A percentile compares a stretch with the other conserved stretches of the same genome.
phyloP scores from a whole-genome alignment of 768 basidiomycete genomes.

The Boletellus ananas region DNA sequence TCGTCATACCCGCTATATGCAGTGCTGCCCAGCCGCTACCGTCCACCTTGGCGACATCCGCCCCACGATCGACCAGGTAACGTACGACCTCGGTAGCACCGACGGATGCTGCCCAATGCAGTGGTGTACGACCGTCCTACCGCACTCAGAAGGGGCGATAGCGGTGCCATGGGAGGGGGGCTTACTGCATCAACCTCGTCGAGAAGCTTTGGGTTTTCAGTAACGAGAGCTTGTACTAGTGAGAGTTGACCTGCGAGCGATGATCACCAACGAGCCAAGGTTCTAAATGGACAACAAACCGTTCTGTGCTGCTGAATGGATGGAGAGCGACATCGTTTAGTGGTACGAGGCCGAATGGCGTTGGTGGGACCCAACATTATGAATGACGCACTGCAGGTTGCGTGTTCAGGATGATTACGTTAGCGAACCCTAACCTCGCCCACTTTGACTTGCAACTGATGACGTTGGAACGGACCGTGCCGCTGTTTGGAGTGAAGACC shows the following conservation, averaged over 20 bases:
- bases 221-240: constrained; percentile 61
- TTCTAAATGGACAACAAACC: constrained; percentile 32
- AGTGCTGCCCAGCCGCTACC: constrained; percentile 72
- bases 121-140: constrained; percentile 74
- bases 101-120: constrained; percentile 84
- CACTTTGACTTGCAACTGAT: constrained; percentile 8
- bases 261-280: neutral
- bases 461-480: too few relatives aligned
- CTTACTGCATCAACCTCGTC: constrained; percentile 62
- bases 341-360: too few relatives aligned
- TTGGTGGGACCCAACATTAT: too few relatives aligned
- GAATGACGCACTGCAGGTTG: neutral
- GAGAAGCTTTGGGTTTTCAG: constrained; percentile 58
- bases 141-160: neutral
- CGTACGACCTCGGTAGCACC: constrained; percentile 64
- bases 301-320: constrained; percentile 69
- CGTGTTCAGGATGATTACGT: constrained; percentile 7
- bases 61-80: constrained; percentile 67
- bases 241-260: constrained; percentile 58
- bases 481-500: too few relatives aligned
- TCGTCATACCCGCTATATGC: constrained; percentile 65
- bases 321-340: constrained; percentile 38
- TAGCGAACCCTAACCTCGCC: constrained; percentile 23
- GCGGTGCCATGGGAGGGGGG: neutral
- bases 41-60: constrained; percentile 63